Base-by-base conservation (phyloP, 1,284 basidiomycete species). In the Cryptococcus floricola region DNA sequence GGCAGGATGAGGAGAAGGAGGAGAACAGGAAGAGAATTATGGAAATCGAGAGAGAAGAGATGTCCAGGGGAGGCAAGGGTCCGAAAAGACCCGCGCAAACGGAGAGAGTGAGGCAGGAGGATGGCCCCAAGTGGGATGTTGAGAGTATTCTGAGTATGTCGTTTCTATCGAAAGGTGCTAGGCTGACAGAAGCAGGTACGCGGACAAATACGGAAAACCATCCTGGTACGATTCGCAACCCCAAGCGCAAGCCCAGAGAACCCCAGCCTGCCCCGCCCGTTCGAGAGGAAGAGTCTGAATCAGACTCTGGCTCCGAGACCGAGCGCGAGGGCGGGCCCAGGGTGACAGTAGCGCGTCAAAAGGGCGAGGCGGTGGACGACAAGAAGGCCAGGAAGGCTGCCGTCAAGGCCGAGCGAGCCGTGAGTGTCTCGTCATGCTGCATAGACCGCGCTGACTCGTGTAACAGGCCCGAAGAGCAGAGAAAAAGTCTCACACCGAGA, bases 161-260 rank as follows among this genome's bases (percentile, higher is more conserved):
- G 16, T 31, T 8, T 25, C 5, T 31, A 16, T 28, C 19, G 8
- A 1, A 18, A n/a, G 7, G 43, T 16, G 13, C 18, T 38, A n/a
- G 37, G 25, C 48, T 54, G 39, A 60, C 45, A 9, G 28, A 39
- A 45, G 16, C 68, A 95, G 92, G 87, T n/a, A 96, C 92, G 1
- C 93, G 93, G 72, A 89, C 90, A 16, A 97, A 94, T 70, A 81
- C 95, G 4, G 94, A 95, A 73, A 97, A 98, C 69, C 93, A 96
- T 71, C 93, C 93, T 0, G 84, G 86, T 13, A 79, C 93, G 31
- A 91, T 96, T 61, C 83, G 85, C 23, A 83, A 85, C 28, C 81
- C 63, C 81, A 61, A 72, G 51, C 83, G 77, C 67, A 79, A 59
- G 58, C 59, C 38, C 63, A 69, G 60, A 58, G 41, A n/a, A 42